Evolutionary conservation across 2,329 filamentous ascomycete species (phyloP), one percentile per base, ranked within the genome.

Genomic region (Tympanopsis confertula): DNA sequence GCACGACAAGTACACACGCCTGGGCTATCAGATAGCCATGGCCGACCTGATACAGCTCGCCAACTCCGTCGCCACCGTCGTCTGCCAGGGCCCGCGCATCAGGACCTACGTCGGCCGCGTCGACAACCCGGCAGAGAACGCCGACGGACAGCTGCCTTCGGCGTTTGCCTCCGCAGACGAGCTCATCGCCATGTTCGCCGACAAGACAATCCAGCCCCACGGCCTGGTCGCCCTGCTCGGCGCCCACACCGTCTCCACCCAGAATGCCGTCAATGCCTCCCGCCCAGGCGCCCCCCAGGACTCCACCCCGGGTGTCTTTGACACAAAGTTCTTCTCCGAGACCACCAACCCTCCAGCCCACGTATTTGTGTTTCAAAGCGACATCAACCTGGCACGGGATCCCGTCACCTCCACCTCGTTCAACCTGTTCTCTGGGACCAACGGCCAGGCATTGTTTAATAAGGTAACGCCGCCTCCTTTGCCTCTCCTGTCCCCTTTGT

Each of bases 151-250:
- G 5, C 54, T 67, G 2, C 63, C 64, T 0, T 49, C 54, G 24
- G 50, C 53, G 0, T 48, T 54, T 33, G 54, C 55, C 32, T 33
- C 43, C 12, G 53, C 54, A 14, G 50, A 57, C 32, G 55, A 53
- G 13, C 48, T 65, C 17, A 50, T 62, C 33, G 41, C 48, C 4
- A 51, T 62, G 3, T 66, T 64, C 44, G 32, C 43, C 19, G 51
- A 52, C 38, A 63, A 65, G 41, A 60, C 59, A 4, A 60, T 66
- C 47, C 46, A 41, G 12, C 46, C 59, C 5, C 51, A 54, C 29
- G 63, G 65, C 24, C 53, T 67, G 5, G 57, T 58, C 13, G 63
- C 65, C 5, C 55, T 68, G 2, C 44, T 68, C 5, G 65, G 65
- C 36, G 64, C 65, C 1, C 64, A 68, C 43, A 56, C 56, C 4